Evolutionary conservation across 305 asterid species (phyloP).

Genomic region (Withania somnifera): DNA sequence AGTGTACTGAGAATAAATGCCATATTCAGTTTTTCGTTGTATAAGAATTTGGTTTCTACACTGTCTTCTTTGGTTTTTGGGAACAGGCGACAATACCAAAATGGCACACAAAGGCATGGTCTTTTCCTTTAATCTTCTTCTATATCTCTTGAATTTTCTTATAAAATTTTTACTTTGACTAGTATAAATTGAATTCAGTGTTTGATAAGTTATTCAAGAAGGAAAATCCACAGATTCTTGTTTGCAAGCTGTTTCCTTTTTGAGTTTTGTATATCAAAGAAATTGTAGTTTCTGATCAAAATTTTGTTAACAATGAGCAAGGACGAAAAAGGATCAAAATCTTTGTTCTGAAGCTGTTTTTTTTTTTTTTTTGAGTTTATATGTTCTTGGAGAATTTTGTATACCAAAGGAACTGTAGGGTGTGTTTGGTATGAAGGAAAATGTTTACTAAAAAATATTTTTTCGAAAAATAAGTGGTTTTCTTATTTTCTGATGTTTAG

Average conservation of each 20-base stretch:
- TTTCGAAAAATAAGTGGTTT: too few relatives aligned
- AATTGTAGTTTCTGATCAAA: background rate
- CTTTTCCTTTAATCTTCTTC: background rate
- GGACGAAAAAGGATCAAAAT: background rate
- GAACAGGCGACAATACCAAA: background rate
- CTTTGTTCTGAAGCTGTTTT: background rate
- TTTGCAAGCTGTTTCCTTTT: background rate
- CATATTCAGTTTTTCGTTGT: background rate
- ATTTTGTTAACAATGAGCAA: background rate
- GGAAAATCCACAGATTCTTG: background rate
- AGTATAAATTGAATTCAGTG: background rate
- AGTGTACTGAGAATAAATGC: background rate
- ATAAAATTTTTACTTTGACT: background rate
- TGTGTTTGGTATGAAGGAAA: too few relatives aligned
- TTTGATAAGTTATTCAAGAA: background rate
- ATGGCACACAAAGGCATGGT: conserved; percentile 4
- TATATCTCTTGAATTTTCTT: background rate
- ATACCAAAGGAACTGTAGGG: too few relatives aligned
- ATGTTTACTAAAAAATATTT: too few relatives aligned
- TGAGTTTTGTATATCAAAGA: background rate
- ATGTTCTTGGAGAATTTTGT: background rate
- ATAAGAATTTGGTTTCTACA: background rate
- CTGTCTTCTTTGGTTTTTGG: background rate
- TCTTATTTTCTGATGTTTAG: too few relatives aligned
- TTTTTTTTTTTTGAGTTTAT: background rate